A percentile compares a stretch with the other conserved stretches of the same genome.
phyloP scores from a whole-genome alignment of 2,329 filamentous ascomycete genomes.

The Blastomyces emzantsi region DNA sequence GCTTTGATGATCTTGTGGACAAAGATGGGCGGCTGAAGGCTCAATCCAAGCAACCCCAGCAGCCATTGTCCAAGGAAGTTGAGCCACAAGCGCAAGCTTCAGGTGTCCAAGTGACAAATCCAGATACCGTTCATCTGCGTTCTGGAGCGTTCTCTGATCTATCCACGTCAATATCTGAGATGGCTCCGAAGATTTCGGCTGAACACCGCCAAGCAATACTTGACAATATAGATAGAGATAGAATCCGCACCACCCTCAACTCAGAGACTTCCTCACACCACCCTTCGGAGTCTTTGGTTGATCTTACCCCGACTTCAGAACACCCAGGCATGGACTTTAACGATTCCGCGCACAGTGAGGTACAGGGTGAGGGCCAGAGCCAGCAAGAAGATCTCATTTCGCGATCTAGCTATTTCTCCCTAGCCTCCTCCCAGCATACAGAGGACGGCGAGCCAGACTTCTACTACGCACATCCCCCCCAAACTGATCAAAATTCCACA shows the following conservation, averaged over 20 bases:
- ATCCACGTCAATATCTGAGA: slow-evolving; percentile 18
- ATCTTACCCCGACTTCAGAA: slow-evolving; percentile 41
- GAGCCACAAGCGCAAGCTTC: slow-evolving; percentile 28
- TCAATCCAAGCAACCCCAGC: background rate
- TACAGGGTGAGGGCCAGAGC: slow-evolving; percentile 11
- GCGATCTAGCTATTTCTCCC: slow-evolving; percentile 22
- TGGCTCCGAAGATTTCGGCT: slow-evolving; percentile 11
- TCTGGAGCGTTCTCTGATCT: slow-evolving; percentile 11
- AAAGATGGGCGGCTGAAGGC: slow-evolving; percentile 30
- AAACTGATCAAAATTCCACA: slow-evolving; percentile 17
- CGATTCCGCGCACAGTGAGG: slow-evolving; percentile 13
- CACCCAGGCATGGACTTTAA: slow-evolving; percentile 24
- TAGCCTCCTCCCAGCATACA: slow-evolving; percentile 23
- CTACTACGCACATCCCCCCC: slow-evolving; percentile 28
- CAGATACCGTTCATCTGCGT: slow-evolving; percentile 22
- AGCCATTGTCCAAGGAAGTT: background rate
- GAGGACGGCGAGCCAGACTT: slow-evolving; percentile 24
- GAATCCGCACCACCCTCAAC: slow-evolving; percentile 23
- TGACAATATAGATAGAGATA: slow-evolving; percentile 18
- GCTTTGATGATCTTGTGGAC: slow-evolving; percentile 41
- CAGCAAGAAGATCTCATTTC: slow-evolving; percentile 16
- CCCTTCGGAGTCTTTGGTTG: slow-evolving; percentile 35
- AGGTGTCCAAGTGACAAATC: slow-evolving; percentile 26
- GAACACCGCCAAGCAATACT: slow-evolving; percentile 16
- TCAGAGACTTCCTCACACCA: slow-evolving; percentile 31